Percentiles rank a stretch among this genome's conserved stretches.
Conservation (phyloP, 2,329 filamentous ascomycete genomes). For the Blastomyces gilchristii region DNA sequence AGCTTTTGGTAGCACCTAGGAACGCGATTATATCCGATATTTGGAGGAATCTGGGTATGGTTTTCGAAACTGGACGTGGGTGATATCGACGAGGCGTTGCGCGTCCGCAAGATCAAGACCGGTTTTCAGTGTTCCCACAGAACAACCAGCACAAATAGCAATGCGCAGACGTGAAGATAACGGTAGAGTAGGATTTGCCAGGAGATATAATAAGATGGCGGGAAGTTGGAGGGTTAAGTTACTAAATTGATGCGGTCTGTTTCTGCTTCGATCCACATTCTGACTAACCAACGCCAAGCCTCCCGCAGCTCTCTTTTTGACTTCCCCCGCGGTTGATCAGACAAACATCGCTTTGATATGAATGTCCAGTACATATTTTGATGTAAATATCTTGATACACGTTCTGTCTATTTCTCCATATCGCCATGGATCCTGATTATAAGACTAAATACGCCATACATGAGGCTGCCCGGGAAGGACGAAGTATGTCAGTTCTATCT, state of each 20-base stretch:
- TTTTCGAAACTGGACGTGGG: not conserved
- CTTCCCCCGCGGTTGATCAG: not conserved
- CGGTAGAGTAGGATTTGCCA: not conserved
- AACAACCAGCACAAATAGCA: not conserved
- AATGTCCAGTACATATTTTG: no score
- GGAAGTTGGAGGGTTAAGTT: not conserved
- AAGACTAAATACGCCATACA: slow-evolving; percentile 70
- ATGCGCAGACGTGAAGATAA: not conserved
- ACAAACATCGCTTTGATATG: not conserved
- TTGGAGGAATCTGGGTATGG: not conserved
- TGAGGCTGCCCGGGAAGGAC: slow-evolving; percentile 74
- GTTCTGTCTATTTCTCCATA: slow-evolving; percentile 5
- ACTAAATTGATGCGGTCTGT: not conserved
- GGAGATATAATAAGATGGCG: not conserved
- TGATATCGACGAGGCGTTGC: not conserved
- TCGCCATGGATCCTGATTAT: slow-evolving; percentile 33
- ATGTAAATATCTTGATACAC: not conserved
- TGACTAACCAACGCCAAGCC: slow-evolving; percentile 11
- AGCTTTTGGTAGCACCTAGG: slow-evolving; percentile 6
- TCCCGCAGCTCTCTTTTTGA: not conserved
- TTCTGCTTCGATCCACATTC: not conserved
- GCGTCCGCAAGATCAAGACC: not conserved
- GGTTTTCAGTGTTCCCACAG: not conserved
- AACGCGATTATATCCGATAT: not conserved
- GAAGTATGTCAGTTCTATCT: slow-evolving; percentile 46